These are phyloP conservation scores for Boletales sp. DNA, from an alignment of 768 basidiomycete genomes.

Conservation along the genomic window DNA sequence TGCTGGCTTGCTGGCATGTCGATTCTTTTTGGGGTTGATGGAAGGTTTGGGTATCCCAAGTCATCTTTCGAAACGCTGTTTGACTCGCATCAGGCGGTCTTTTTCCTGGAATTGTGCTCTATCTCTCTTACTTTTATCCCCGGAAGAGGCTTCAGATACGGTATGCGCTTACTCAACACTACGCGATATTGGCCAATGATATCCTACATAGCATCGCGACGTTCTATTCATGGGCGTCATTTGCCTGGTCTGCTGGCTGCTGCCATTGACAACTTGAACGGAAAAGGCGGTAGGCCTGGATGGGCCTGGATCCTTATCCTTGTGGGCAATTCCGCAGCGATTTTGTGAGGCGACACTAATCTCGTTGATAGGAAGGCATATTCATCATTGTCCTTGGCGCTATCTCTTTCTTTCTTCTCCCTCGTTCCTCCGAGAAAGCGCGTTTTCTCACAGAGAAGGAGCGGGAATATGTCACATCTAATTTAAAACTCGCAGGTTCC, in stretches of 20 bases:
- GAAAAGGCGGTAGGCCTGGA: conserved; percentile 45
- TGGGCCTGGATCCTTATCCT: conserved; percentile 65
- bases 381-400: conserved; percentile 61
- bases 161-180: background rate
- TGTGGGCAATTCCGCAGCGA: conserved; percentile 21
- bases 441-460: conserved; percentile 51
- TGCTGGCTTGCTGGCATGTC: conserved; percentile 50
- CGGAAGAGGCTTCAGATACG: conserved; percentile 26
- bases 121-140: conserved; percentile 49
- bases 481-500: conserved; percentile 24
- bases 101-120: conserved; percentile 54
- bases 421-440: conserved; percentile 40
- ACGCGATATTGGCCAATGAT: conserved; percentile 1
- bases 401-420: conserved; percentile 46
- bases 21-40: conserved; percentile 49
- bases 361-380: conserved; percentile 44
- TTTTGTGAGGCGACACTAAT: background rate
- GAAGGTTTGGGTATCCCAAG: conserved; percentile 44
- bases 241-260: conserved; percentile 59
- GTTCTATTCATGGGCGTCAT: conserved; percentile 44
- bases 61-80: background rate
- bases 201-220: conserved; percentile 30
- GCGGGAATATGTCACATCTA: conserved; percentile 40
- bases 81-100: conserved; percentile 44
- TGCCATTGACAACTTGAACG: conserved; percentile 56